These are phyloP conservation scores for Endoconidiophora laricicola DNA, from an alignment of 2,329 filamentous ascomycete species.

Conservation along the genomic window DNA sequence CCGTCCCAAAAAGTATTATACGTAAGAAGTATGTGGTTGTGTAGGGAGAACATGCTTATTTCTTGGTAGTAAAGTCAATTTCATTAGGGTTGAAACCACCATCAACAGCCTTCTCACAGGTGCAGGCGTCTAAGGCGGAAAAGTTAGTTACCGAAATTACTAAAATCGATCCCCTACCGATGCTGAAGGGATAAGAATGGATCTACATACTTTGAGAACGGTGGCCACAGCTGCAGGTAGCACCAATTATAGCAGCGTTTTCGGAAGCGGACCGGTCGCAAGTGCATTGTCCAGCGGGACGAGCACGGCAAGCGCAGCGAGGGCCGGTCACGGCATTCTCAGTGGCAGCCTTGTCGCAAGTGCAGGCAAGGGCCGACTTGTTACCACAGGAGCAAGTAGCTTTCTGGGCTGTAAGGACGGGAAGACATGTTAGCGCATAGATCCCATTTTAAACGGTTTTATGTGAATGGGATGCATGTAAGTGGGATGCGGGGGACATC, in stretches of 20 bases:
- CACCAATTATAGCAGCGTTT: slow-evolving; percentile 44
- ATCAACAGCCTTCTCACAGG: slow-evolving; percentile 59
- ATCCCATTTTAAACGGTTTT: neutral
- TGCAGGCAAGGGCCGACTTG: slow-evolving; percentile 72
- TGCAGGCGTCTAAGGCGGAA: slow-evolving; percentile 43
- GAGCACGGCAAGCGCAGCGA: slow-evolving; percentile 69
- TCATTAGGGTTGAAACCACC: slow-evolving; percentile 52
- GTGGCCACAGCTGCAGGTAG: slow-evolving; percentile 61
- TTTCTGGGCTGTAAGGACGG: slow-evolving; percentile 32
- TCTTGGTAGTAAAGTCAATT: slow-evolving; percentile 72
- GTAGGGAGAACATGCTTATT: slow-evolving; percentile 19
- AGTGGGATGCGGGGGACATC: slow-evolving; percentile 4
- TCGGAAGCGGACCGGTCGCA: slow-evolving; percentile 57
- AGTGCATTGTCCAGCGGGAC: slow-evolving; percentile 65
- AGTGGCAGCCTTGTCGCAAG: slow-evolving; percentile 54
- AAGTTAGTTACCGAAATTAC: slow-evolving; percentile 11
- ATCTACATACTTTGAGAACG: slow-evolving; percentile 46
- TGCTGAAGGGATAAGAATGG: neutral
- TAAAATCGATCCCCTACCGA: neutral
- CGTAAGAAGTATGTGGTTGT: neutral
- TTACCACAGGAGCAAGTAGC: slow-evolving; percentile 80
- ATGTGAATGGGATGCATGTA: slow-evolving; percentile 1
- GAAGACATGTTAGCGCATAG: slow-evolving; percentile 2
- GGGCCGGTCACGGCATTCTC: slow-evolving; percentile 63
- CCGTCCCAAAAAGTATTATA: neutral